Evolutionary conservation across 306 rosid species (phyloP).

Genomic region (Biancaea sappan): DNA sequence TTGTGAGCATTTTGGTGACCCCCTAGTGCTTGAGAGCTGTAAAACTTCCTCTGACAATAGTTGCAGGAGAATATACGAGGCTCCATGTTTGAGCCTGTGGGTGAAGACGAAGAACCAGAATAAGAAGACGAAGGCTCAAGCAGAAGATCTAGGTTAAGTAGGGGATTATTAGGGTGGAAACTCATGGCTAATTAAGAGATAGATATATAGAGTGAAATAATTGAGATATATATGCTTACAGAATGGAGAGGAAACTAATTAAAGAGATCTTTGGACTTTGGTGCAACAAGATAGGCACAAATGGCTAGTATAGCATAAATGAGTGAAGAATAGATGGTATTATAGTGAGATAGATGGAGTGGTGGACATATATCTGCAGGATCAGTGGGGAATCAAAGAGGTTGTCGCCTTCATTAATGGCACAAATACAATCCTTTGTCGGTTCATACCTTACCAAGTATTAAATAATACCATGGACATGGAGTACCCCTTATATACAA

Average conservation of each 20-base stretch:
- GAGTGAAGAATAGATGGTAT: slow-evolving; percentile 36
- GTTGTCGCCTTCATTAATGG: slow-evolving; percentile 86
- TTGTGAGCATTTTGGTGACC: slow-evolving; percentile 98
- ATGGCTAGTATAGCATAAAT: neutral
- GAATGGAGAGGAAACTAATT: slow-evolving; percentile 5
- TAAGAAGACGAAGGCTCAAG: slow-evolving; percentile 62
- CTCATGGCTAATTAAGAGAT: slow-evolving; percentile 52
- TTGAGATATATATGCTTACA: neutral
- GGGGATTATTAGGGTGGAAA: slow-evolving; percentile 53
- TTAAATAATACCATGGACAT: slow-evolving; percentile 20
- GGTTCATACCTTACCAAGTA: slow-evolving; percentile 50
- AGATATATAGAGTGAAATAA: neutral
- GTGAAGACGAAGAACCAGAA: slow-evolving; percentile 50
- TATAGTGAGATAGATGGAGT: slow-evolving; percentile 47
- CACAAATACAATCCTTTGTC: slow-evolving; percentile 73
- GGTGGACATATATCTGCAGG: slow-evolving; percentile 54
- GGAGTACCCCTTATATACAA: slow-evolving; percentile 9
- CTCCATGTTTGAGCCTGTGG: slow-evolving; percentile 36
- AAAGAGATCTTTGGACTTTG: slow-evolving; percentile 31
- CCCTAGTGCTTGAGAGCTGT: slow-evolving; percentile 88
- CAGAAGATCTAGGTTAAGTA: slow-evolving; percentile 61
- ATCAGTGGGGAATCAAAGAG: slow-evolving; percentile 74
- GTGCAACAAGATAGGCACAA: slow-evolving; percentile 42
- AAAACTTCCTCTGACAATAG: slow-evolving; percentile 83
- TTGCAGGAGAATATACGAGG: slow-evolving; percentile 76